Conservation (phyloP, 371 early-diverging fungal genomes). For the Rhizomucor pusillus region DNA sequence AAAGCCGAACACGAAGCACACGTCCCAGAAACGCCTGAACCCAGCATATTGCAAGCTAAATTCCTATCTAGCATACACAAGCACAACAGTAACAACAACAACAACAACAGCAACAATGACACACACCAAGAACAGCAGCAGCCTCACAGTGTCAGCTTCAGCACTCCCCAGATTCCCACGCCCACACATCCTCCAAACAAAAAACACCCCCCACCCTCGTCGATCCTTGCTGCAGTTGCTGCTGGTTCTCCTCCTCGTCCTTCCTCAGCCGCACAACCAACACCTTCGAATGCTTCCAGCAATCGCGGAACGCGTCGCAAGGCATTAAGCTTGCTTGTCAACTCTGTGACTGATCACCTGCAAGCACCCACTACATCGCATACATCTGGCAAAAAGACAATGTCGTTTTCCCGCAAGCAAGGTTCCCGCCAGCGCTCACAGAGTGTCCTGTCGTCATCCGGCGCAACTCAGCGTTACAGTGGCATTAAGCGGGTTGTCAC, state of each 20-base stretch:
- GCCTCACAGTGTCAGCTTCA: slow-evolving; percentile 13
- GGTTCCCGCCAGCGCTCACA: slow-evolving; percentile 12
- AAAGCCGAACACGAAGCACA: slow-evolving; percentile 7
- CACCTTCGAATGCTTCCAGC: slow-evolving; percentile 1
- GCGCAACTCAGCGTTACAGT: slow-evolving; percentile 17
- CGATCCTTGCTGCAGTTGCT: background rate
- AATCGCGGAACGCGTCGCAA: slow-evolving; percentile 52
- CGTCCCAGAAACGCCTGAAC: slow-evolving; percentile 9
- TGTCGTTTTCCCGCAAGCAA: slow-evolving; percentile 8
- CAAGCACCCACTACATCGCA: slow-evolving; percentile 3
- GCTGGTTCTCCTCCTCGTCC: slow-evolving; percentile 6
- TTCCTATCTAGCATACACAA: background rate
- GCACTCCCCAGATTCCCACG: slow-evolving; percentile 10
- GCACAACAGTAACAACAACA: slow-evolving; percentile 29
- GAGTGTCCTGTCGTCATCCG: background rate
- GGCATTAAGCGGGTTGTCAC: slow-evolving; percentile 8
- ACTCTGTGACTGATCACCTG: slow-evolving; percentile 39
- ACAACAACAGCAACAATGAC: slow-evolving; percentile 8
- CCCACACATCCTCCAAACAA: too few species aligned
- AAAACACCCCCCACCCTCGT: too few species aligned
- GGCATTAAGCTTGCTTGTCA: slow-evolving; percentile 54
- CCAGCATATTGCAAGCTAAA: too few species aligned
- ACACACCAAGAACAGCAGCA: background rate
- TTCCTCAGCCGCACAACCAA: slow-evolving; percentile 1
- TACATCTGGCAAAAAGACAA: background rate